phyloP scores from a whole-genome alignment of 2,329 filamentous ascomycete genomes.

The Rhynchosporium agropyri region DNA sequence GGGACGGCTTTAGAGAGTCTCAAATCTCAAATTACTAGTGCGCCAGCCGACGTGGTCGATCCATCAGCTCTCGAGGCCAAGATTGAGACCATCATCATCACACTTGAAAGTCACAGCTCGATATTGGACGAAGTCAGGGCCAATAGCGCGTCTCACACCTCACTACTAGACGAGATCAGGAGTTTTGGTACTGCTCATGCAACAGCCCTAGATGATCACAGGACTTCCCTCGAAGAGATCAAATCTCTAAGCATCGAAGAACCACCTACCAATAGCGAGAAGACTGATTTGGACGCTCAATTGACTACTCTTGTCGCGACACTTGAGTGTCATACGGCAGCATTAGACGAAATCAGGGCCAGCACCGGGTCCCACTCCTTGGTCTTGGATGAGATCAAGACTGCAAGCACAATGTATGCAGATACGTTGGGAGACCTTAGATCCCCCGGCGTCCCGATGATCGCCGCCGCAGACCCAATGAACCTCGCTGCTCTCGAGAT shows the following conservation, averaged over 20 bases:
- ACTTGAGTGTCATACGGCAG: not conserved
- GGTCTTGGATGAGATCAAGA: slow-evolving; percentile 20
- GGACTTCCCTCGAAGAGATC: slow-evolving; percentile 28
- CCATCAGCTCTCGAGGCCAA: not conserved
- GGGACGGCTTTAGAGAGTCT: slow-evolving; percentile 10
- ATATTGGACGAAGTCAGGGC: slow-evolving; percentile 30
- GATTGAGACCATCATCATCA: not conserved
- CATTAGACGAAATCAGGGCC: not conserved
- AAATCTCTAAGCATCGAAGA: slow-evolving; percentile 12
- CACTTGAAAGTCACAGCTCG: slow-evolving; percentile 22
- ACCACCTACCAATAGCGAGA: not conserved
- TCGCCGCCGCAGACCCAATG: slow-evolving; percentile 5
- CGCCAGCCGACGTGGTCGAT: slow-evolving; percentile 7
- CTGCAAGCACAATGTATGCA: slow-evolving; percentile 6
- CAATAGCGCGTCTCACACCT: slow-evolving; percentile 16
- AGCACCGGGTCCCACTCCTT: slow-evolving; percentile 17
- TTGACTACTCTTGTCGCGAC: slow-evolving; percentile 18
- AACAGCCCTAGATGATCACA: slow-evolving; percentile 19
- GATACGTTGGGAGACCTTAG: slow-evolving; percentile 24
- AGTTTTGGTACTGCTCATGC: slow-evolving; percentile 8
- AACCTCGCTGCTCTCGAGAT: slow-evolving; percentile 28
- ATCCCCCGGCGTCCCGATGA: slow-evolving; percentile 11
- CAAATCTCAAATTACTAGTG: not conserved
- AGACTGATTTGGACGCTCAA: slow-evolving; percentile 13
- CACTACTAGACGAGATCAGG: slow-evolving; percentile 26